A percentile compares a stretch with the other conserved stretches of the same genome.
Conservation (phyloP, 106 monocot species). For the Narthecium ossifragum region DNA sequence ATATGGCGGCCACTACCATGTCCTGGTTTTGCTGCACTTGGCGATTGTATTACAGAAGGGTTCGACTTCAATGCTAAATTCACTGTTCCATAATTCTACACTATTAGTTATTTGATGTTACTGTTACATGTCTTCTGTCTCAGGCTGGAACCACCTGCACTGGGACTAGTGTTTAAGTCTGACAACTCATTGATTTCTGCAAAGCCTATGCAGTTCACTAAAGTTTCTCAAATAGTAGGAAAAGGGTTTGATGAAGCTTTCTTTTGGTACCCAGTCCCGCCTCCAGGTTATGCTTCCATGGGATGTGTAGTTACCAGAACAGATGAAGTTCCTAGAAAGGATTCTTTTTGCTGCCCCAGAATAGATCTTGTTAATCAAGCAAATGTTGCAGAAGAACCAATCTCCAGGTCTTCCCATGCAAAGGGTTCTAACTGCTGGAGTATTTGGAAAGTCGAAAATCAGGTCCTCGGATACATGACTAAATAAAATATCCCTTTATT, state of each 20-base stretch:
- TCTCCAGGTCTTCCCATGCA: conserved; percentile 61
- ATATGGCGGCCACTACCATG: conserved; percentile 76
- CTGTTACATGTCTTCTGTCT: conserved; percentile 2
- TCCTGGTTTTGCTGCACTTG: conserved; percentile 69
- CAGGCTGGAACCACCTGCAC: conserved; percentile 89
- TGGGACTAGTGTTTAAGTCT: conserved; percentile 79
- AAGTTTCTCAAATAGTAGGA: conserved; percentile 59
- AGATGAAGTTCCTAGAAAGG: conserved; percentile 62
- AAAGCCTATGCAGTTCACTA: conserved; percentile 73
- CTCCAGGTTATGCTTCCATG: conserved; percentile 90
- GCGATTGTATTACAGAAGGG: conserved; percentile 95
- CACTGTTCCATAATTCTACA: background rate
- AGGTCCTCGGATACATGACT: conserved; percentile 52
- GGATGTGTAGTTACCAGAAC: conserved; percentile 84
- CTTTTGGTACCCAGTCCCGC: conserved; percentile 94
- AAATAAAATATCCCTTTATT: too few species aligned
- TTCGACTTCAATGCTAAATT: conserved; percentile 15
- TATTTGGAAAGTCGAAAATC: conserved; percentile 98
- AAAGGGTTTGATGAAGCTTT: conserved; percentile 80
- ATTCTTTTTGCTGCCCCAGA: conserved; percentile 81
- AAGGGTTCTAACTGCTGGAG: conserved; percentile 89
- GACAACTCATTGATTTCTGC: conserved; percentile 61
- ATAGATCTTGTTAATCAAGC: conserved; percentile 77
- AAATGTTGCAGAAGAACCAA: conserved; percentile 59
- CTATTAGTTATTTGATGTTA: conserved; percentile 1